phyloP scores from a whole-genome alignment of 2,329 filamentous ascomycete species.

The Microsporum canis region DNA sequence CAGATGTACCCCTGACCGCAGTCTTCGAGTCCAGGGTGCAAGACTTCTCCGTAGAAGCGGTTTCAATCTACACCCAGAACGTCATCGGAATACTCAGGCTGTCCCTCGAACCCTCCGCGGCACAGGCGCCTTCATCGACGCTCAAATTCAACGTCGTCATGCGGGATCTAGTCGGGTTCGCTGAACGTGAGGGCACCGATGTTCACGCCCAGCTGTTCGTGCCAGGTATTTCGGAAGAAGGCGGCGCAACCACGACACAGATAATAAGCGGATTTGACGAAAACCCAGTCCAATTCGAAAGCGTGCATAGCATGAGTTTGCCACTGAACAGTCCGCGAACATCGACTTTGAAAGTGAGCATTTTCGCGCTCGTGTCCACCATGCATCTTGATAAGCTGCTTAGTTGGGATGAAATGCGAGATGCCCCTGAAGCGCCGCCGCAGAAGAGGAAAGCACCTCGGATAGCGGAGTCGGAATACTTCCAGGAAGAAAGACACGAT shows the following conservation, averaged over 20 bases:
- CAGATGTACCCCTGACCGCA: slow-evolving; percentile 78
- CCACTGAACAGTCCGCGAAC: slow-evolving; percentile 65
- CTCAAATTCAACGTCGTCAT: slow-evolving; percentile 98
- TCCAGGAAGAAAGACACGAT: slow-evolving; percentile 85
- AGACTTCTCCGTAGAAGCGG: slow-evolving; percentile 81
- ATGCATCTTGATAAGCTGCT: slow-evolving; percentile 96
- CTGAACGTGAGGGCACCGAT: slow-evolving; percentile 87
- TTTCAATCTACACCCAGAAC: slow-evolving; percentile 84
- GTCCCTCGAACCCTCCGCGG: slow-evolving; percentile 84
- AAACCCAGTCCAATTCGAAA: slow-evolving; percentile 83
- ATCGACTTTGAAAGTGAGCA: slow-evolving; percentile 68
- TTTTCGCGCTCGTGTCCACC: slow-evolving; percentile 79
- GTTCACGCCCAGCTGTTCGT: slow-evolving; percentile 97
- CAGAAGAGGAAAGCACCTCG: slow-evolving; percentile 53
- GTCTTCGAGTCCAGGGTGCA: slow-evolving; percentile 93
- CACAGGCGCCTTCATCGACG: slow-evolving; percentile 79
- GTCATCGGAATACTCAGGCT: slow-evolving; percentile 83
- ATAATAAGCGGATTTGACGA: slow-evolving; percentile 94
- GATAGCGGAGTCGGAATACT: slow-evolving; percentile 85
- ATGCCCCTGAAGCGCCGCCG: slow-evolving; percentile 48
- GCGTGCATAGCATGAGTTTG: slow-evolving; percentile 95
- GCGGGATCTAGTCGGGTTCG: slow-evolving; percentile 89
- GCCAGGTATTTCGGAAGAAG: slow-evolving; percentile 68
- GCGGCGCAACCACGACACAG: slow-evolving; percentile 81
- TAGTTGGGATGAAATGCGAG: slow-evolving; percentile 98